phyloP scores from a whole-genome alignment of 2,329 filamentous ascomycete species.

The Botryotinia narcissicola region DNA sequence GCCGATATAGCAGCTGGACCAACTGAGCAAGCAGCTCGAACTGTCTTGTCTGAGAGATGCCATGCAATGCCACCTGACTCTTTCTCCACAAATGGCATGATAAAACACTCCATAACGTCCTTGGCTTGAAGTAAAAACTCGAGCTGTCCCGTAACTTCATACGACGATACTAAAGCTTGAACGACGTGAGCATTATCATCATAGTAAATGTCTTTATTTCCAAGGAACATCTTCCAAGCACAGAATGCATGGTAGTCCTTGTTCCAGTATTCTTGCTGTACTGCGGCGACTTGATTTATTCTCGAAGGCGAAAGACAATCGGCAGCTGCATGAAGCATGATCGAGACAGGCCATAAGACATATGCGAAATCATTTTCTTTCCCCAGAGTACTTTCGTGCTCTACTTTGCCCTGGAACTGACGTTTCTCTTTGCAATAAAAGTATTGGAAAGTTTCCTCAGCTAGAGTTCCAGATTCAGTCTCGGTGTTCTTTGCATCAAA shows the following conservation, averaged over 20 bases:
- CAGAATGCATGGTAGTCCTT: slow-evolving; percentile 27
- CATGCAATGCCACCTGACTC: slow-evolving; percentile 27
- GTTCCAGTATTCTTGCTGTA: slow-evolving; percentile 29
- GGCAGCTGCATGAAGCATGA: slow-evolving; percentile 26
- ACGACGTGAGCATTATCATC: slow-evolving; percentile 29
- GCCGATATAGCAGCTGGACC: slow-evolving; percentile 28
- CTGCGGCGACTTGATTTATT: slow-evolving; percentile 11
- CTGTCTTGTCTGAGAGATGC: slow-evolving; percentile 27
- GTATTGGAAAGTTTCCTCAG: slow-evolving; percentile 18
- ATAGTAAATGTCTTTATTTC: slow-evolving; percentile 31
- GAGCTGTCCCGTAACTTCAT: slow-evolving; percentile 21
- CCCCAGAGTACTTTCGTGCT: slow-evolving; percentile 24
- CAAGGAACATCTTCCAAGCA: slow-evolving; percentile 31
- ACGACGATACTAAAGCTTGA: slow-evolving; percentile 27
- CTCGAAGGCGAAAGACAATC: slow-evolving; percentile 23
- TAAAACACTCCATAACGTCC: slow-evolving; percentile 22
- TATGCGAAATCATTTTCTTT: slow-evolving; percentile 26
- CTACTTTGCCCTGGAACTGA: slow-evolving; percentile 24
- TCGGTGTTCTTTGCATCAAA: background rate
- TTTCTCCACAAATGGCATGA: slow-evolving; percentile 24
- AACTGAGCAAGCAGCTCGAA: slow-evolving; percentile 26
- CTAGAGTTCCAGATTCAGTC: slow-evolving; percentile 1
- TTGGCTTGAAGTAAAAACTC: slow-evolving; percentile 24
- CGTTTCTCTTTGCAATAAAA: slow-evolving; percentile 20
- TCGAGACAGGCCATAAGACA: slow-evolving; percentile 29